Evolutionary conservation across 306 rosid genomes (phyloP), one percentile per base, ranked within the genome.

Genomic region (Bauhinia variegata): DNA sequence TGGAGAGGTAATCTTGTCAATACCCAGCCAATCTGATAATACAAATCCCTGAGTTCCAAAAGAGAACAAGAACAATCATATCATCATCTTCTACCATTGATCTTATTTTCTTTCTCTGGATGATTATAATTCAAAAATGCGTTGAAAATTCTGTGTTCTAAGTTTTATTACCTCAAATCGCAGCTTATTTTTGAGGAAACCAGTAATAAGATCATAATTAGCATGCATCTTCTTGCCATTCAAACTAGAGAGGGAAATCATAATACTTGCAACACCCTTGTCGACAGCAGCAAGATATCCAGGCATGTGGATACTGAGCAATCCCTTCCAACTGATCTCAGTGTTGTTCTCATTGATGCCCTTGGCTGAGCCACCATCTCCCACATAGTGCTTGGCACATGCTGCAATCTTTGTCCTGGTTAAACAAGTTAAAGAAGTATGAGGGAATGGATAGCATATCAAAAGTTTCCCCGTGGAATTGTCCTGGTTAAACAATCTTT

Each of bases 161-260:
- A 5, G 2, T 36, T 8, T 36, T 36, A 5, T 36, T 54, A 54
- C 60, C 60, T 7, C 13, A 18, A 54, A 54, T 4, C 31, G 31
- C 6, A 54, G 60, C 13, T 34, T 54, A 16, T 54, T 31, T 14
- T 54, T 54, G 10, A 54, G 39, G 13, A 11, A 31, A 2, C 28
- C 28, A 12, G 60, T 54, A n/a, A 31, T 8, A 11, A 53, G 58
- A 53, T 53, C 37, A 28, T 53, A 5, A 28, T 53, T 53, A 11
- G 58, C 16, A 53, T 54, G 60, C 60, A 54, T 54, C 60, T 54
- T 54, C 4, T 30, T 7, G 7, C 60, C 60, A 13, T 54, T 54
- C 41, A 7, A 12, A 39, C 60, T 54, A 11, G 60, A 54, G 41
- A 30, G 31, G 39, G 60, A 54, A 31, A 31, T 18, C 60, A 30